Conservation (phyloP, 2,329 filamentous ascomycete genomes). For the Graphilbum sp. region DNA sequence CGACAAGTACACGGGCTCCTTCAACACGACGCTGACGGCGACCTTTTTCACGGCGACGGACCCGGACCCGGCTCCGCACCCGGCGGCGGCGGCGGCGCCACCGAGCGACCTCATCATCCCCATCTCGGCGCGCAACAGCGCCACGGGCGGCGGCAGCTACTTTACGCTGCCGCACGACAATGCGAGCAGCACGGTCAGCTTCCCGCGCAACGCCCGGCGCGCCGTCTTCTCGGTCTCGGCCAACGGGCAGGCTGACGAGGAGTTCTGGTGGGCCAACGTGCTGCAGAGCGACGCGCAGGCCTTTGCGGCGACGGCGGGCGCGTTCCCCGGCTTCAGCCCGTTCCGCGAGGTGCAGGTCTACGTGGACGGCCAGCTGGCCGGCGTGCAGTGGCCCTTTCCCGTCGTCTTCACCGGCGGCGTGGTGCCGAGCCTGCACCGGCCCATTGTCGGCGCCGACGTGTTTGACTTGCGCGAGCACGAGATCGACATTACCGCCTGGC, state of each 20-base stretch:
- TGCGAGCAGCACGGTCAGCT: slow-evolving; percentile 38
- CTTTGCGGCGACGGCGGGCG: slow-evolving; percentile 40
- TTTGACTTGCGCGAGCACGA: slow-evolving; percentile 69
- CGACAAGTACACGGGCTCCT: slow-evolving; percentile 53
- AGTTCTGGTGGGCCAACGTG: slow-evolving; percentile 78
- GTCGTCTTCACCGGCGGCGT: slow-evolving; percentile 72
- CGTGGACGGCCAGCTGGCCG: slow-evolving; percentile 57
- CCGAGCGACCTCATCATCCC: slow-evolving; percentile 53
- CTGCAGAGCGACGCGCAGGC: slow-evolving; percentile 40
- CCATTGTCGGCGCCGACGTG: slow-evolving; percentile 61
- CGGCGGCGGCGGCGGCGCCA: slow-evolving; percentile 20
- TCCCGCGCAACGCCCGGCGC: slow-evolving; percentile 50
- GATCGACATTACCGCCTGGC: slow-evolving; percentile 66
- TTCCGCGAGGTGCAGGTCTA: slow-evolving; percentile 65
- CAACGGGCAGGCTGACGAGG: slow-evolving; percentile 59
- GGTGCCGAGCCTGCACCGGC: slow-evolving; percentile 59
- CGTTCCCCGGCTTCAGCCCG: slow-evolving; percentile 50
- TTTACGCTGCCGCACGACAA: slow-evolving; percentile 50
- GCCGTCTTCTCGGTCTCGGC: slow-evolving; percentile 64
- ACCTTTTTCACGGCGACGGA: slow-evolving; percentile 47
- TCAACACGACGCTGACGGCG: slow-evolving; percentile 59
- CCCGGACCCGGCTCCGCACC: too few species aligned
- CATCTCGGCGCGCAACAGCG: slow-evolving; percentile 38
- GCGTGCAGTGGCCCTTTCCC: slow-evolving; percentile 67
- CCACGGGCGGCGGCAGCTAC: slow-evolving; percentile 38